phyloP scores from a whole-genome alignment of 2,329 filamentous ascomycete species.

The Penicillium fuscoglaucum region DNA sequence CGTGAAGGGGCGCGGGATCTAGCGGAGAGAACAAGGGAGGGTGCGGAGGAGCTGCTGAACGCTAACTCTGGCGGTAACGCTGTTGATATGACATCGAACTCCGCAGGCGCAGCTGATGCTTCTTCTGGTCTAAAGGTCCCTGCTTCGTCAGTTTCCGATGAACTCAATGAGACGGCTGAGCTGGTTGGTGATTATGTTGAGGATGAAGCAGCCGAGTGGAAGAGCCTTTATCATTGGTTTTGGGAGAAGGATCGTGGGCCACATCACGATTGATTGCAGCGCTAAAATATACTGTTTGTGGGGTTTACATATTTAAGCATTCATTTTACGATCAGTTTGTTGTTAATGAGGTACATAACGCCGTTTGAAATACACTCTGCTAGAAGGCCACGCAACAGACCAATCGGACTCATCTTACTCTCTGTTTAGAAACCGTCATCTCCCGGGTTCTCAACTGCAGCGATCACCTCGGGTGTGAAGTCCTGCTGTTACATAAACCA shows the following conservation, averaged over 20 bases:
- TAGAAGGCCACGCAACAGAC: too few species aligned
- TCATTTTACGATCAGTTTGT: neutral
- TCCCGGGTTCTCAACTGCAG: too few species aligned
- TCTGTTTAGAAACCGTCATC: too few species aligned
- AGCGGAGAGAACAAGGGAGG: slow-evolving; percentile 32
- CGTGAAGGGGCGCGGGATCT: slow-evolving; percentile 42
- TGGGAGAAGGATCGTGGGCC: slow-evolving; percentile 35
- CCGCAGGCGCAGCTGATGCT: slow-evolving; percentile 18
- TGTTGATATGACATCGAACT: slow-evolving; percentile 35
- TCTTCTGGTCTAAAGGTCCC: slow-evolving; percentile 23
- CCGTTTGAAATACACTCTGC: neutral
- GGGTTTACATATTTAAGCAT: neutral
- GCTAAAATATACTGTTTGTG: neutral
- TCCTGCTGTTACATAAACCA: too few species aligned
- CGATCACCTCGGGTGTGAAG: too few species aligned
- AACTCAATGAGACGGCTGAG: slow-evolving; percentile 46
- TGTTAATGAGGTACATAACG: neutral
- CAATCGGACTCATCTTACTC: too few species aligned
- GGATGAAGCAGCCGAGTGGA: slow-evolving; percentile 44
- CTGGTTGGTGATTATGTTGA: slow-evolving; percentile 49
- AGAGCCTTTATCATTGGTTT: slow-evolving; percentile 45
- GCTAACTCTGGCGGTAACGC: slow-evolving; percentile 24
- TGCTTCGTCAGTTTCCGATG: slow-evolving; percentile 16
- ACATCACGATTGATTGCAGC: slow-evolving; percentile 1
- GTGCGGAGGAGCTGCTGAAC: slow-evolving; percentile 27